Base-by-base conservation (phyloP, 2,329 filamentous ascomycete species). In the Neobulgaria alba region DNA sequence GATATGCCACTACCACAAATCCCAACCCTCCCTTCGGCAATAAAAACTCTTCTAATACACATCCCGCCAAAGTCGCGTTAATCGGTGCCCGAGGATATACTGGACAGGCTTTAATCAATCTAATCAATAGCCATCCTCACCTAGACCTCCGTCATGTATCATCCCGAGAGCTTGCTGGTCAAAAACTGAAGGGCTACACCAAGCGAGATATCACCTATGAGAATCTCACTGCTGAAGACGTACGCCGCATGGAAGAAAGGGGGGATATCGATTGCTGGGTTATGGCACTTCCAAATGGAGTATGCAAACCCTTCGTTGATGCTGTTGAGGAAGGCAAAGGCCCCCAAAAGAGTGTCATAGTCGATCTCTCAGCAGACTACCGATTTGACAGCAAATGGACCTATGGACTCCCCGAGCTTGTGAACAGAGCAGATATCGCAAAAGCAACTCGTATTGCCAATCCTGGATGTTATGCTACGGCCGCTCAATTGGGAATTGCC, bases 321-420 rank as follows among this genome's bases (percentile, higher is more conserved):
- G 90, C 90, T 5, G 77, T 96, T 39, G 77, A 89, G 54, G 74
- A 82, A 57, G 77, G 77, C 43, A 73, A 77, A 58, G 68, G 67
- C 37, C 61, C 67, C 38, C 68, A 71, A 56, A 74, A 75, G 47
- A 88, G 84, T 53, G 69, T 96, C 30, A 85, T 96, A 52, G 73
- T 98, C 33, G 92, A 98, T 61, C 75, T 98, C 26, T 95, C 88
- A n/a, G 92, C 92, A 45, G 92, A 98, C 66, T 93, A 95, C 65
- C 81, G 90, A 37, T 96, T 95, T 61, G 83, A 94, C 58, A 67
- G 72, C 42, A 71, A 73, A 17, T 94, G 88, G 89, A 86, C 85
- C 0, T 96, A 95, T 58, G 87, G 86, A 53, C 79, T 95, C 3
- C 88, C 88, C 10, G 92, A 96, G 65, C 71, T 95, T 36, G 76